Evolutionary conservation across 139 green algal species (phyloP).

Genomic region (Chlorella sorokiniana): DNA sequence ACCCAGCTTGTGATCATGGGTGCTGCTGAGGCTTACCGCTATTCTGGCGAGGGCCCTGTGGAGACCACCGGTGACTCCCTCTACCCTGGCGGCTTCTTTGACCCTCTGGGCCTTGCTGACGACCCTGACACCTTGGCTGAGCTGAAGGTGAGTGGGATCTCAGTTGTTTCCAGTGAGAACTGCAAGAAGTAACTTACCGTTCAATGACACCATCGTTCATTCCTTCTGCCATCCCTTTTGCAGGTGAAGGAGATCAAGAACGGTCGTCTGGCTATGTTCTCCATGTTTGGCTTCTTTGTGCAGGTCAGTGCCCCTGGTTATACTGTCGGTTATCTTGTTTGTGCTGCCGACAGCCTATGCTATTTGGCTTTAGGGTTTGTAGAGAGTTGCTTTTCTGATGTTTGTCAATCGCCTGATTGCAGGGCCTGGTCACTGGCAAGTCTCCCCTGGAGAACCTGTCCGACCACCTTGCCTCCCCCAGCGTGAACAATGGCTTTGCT

Average conservation of each 20-base stretch:
- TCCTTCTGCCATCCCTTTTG: background rate
- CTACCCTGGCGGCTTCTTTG: constrained; percentile 84
- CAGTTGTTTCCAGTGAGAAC: too few species aligned
- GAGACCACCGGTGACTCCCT: constrained; percentile 55
- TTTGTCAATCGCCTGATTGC: background rate
- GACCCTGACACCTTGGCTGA: constrained; percentile 86
- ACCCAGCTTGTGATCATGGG: constrained; percentile 70
- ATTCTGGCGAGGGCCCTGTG: constrained; percentile 59
- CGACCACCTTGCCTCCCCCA: constrained; percentile 80
- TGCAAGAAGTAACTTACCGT: too few species aligned
- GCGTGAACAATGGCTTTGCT: constrained; percentile 79
- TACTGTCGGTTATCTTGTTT: background rate
- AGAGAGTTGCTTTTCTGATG: too few species aligned
- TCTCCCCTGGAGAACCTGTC: constrained; percentile 72
- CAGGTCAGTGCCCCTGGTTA: constrained; percentile 21
- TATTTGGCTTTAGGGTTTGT: background rate
- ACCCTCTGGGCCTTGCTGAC: constrained; percentile 87
- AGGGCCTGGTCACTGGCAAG: constrained; percentile 80
- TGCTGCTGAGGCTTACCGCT: constrained; percentile 78
- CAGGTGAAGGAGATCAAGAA: constrained; percentile 96
- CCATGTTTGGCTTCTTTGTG: constrained; percentile 80
- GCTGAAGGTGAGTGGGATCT: constrained; percentile 20
- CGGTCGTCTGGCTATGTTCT: constrained; percentile 88
- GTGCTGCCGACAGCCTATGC: background rate
- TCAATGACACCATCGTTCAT: background rate